Evolutionary conservation across 1,284 basidiomycete species (phyloP), one percentile per base, ranked within the genome.

Genomic region (Irpex sp.): DNA sequence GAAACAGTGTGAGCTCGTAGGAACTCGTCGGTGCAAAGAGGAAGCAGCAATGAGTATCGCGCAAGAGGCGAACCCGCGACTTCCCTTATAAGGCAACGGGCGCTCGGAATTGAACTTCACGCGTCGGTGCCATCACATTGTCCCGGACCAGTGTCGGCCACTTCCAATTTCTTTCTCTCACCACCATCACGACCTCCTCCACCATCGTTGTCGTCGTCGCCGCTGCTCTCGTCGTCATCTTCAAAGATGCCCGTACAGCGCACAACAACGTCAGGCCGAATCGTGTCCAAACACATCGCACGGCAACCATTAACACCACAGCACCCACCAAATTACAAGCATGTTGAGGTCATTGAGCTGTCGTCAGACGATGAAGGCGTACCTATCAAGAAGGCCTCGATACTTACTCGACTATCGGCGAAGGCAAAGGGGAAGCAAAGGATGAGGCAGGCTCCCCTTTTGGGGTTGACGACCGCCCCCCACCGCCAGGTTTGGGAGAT

Each of bases 311-410:
- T 50, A 8, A 49, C 54, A 49, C 57, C 57, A 4, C 59, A 61
- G 53, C 35, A 55, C 46, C 46, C 47, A 5, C 47, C 58, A 11
- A 54, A 55, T 6, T n/a, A 21, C 26, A 56, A 19, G 15, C 50
- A 36, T 26, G 43, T 47, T 50, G 81, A 84, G 59, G 72, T 85
- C 54, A 86, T 86, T 66, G 78, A 85, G 69, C 80, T 86, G 51
- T 86, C 84, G 37, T 85, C 83, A 35, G 84, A 85, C 67, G 81
- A 83, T 56, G 82, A 83, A 54, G 72, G 75, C 51, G 65, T 62
- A 51, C 63, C 53, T 33, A 13, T 36, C 53, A 55, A 55, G 53
- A 35, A 26, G 21, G 31, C 31, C 31, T 33, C 31, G 26, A 26
- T 26, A 26, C 26, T 26, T 26, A 26, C 26, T 26, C 26, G 26